These are phyloP conservation scores for Eucalyptus caleyi DNA, from an alignment of 345 rosid genomes.

Conservation along the genomic window DNA sequence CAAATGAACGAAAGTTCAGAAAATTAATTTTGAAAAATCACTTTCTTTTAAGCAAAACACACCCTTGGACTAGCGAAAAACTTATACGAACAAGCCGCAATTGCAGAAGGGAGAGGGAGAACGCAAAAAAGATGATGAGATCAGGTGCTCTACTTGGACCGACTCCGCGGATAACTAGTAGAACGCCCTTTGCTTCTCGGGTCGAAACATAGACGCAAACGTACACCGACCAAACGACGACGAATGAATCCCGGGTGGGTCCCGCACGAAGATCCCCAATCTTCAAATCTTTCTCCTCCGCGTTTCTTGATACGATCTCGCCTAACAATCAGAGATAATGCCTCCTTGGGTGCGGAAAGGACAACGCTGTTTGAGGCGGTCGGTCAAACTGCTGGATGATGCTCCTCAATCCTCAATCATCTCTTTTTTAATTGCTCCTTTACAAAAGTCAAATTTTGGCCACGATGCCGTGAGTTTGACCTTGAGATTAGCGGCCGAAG, in stretches of 20 bases:
- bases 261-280: neutral
- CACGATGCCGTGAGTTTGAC: neutral
- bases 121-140: no score
- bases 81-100: no score
- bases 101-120: no score
- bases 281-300: neutral
- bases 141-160: no score
- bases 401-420: no score
- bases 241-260: neutral
- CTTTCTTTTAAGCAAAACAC: no score
- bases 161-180: rapidly evolving
- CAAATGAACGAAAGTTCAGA: rapidly evolving
- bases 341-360: neutral
- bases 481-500: neutral
- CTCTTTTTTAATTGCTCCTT: neutral
- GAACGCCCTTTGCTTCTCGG: rapidly evolving
- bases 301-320: neutral
- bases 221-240: neutral
- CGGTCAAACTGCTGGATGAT: neutral
- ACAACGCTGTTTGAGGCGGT: neutral
- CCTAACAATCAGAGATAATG: no score
- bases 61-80: no score
- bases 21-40: no score
- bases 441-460: neutral
- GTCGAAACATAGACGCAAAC: rapidly evolving